Base-by-base conservation (phyloP, 1,139 yeast species). In the Geotrichum candidum region DNA sequence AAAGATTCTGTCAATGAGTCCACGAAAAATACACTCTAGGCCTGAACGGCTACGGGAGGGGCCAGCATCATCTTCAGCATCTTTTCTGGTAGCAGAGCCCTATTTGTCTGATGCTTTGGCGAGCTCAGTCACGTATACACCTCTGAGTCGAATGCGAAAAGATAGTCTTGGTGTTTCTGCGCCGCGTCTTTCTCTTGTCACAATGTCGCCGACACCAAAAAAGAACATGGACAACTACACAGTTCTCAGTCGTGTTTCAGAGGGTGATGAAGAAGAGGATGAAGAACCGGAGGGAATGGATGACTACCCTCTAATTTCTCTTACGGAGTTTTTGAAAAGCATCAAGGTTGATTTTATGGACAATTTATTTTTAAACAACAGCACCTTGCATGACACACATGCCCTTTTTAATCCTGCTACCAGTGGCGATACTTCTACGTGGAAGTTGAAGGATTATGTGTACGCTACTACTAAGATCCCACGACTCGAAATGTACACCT, bases 301-400 rank as follows among this genome's bases (percentile, higher is more conserved):
- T 31, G 56, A 22, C 6, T 56, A 57, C 45, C 62, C 62, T 1
- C 18, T 48, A 15, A 66, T 73, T 9, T 63, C 72, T 2, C 64
- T 74, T 22, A 62, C 65, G 3, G 74, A 71, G 27, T 74, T 74
- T 61, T 62, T 74, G 57, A 63, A 66, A 22, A 66, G 68, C 68
- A 70, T 73, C 22, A 67, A 70, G 2, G 68, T 74, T 33, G 73
- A 71, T 38, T 74, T 74, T 58, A 67, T 74, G 70, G 76, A 73
- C 41, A 73, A 72, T 25, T 66, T 74, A 53, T 63, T 70, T 45
- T 66, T 72, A 51, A 68, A 68, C 56, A 69, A 68, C 18, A 65
- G 66, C 56, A 58, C 46, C 9, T 35, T 23, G 29, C 25, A 25
- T 27, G 52, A 50, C 10, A 15, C 29, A 15, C 45, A 27, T 25